Conservation (phyloP, 345 rosid genomes). For the Reutealis trisperma region DNA sequence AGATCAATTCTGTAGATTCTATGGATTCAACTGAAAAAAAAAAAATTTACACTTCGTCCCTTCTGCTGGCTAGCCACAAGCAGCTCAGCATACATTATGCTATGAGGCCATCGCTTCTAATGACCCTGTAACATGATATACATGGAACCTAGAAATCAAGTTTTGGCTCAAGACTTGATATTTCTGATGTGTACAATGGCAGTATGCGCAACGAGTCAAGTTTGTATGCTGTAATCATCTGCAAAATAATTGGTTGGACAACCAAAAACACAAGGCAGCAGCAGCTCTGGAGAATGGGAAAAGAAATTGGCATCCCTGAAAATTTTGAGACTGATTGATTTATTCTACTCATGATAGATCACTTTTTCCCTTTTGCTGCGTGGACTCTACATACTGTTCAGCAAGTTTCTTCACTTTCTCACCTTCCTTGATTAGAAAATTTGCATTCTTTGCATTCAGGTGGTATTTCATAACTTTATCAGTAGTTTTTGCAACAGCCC, state of each 20-base stretch:
- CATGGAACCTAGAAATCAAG: not conserved
- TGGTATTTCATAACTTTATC: constrained; percentile 97
- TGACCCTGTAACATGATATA: not conserved
- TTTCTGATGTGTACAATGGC: constrained; percentile 1
- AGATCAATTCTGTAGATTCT: not conserved
- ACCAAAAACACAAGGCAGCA: not conserved
- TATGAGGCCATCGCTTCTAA: not conserved
- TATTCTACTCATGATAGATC: constrained; percentile 19
- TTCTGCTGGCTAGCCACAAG: not conserved
- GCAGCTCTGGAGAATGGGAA: not conserved
- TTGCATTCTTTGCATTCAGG: constrained; percentile 76
- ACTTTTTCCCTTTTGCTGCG: constrained; percentile 57
- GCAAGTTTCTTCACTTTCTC: constrained; percentile 98
- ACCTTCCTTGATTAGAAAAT: constrained; percentile 89
- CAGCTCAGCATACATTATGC: not conserved
- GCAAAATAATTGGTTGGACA: not conserved
- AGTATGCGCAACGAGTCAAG: not conserved
- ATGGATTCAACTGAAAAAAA: not conserved
- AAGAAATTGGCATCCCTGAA: constrained; percentile 8
- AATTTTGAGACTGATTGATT: not conserved
- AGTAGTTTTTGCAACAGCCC: constrained; percentile 82
- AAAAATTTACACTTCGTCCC: not conserved
- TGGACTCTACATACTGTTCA: constrained; percentile 82
- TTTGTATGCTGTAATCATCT: not conserved
- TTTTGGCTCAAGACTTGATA: not conserved